Base-by-base conservation (phyloP, 345 rosid species). In the Eucalyptus viminalis region DNA sequence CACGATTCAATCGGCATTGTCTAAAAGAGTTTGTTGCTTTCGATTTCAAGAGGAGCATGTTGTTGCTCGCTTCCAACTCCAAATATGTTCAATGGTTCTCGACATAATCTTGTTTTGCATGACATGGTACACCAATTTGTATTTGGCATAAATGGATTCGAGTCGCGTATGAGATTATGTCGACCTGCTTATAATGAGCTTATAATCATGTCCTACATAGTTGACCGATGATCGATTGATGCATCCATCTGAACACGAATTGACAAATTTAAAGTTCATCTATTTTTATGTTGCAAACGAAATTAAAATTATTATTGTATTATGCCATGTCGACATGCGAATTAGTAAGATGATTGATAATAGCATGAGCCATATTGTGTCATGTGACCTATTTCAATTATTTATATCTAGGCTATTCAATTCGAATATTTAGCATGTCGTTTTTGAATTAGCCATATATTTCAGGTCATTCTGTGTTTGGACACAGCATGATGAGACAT, bases 301-400 rank as follows among this genome's bases (percentile, higher is more conserved):
- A 8, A 53, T 53, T 21, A 8, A 8, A 53, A 53, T 53, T 53
- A 21, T 53, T 21, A 21, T 53, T 7, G 10, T 8, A 65, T 65
- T 29, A 31, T 65, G 19, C 2, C 6, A 1, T 7, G 31, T 60
- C 31, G 4, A 60, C 3, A 27, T 27, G 8, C 1, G 0, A 60
- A 25, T 60, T 11, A n/a, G 11, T 7, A 8, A 29, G 19, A n/a
- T 31, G 76, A 65, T 65, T 0, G 21, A 65, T n/a, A 65, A 65
- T n/a, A 6, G 3, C 37, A 65, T n/a, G 16, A 65, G 19, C 14
- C 11, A 65, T 14, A 14, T 65, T 4, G 5, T 27, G 9, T 60
- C 4, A 13, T 27, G 8, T 62, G 1, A 29, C 34, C 1, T 29
- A 0, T 14, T 29, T 29, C 2, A 5, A 0, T 29, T 62, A 13